Conservation (phyloP, 2,329 filamentous ascomycete species). For the Sporothrix brunneoviolacea region DNA sequence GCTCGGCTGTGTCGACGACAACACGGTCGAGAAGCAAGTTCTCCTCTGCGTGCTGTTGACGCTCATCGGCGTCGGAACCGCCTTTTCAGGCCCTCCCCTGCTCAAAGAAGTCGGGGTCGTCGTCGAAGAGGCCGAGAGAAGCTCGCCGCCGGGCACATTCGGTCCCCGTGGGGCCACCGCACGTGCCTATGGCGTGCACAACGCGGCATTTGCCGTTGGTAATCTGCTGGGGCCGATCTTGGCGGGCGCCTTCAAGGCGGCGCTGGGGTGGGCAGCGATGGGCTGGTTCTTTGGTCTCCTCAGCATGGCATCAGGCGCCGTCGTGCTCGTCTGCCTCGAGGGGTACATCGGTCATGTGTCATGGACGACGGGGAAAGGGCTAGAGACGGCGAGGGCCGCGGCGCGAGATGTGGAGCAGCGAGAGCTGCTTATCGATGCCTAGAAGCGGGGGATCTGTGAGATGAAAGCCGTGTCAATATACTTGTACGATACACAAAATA, state of each 20-base stretch:
- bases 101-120: conserved; percentile 3
- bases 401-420: no score
- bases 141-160: background rate
- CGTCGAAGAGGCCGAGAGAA: conserved; percentile 5
- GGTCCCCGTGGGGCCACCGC: background rate
- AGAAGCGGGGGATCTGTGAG: no score
- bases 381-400: no score
- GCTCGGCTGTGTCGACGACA: background rate
- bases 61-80: background rate
- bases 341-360: conserved; percentile 8
- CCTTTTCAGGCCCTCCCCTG: background rate
- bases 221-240: conserved; percentile 8
- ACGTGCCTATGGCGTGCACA: conserved; percentile 4
- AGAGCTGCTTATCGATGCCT: no score
- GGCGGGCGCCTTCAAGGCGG: background rate
- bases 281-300: conserved; percentile 4
- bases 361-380: no score
- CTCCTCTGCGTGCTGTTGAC: background rate
- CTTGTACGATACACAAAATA: no score
- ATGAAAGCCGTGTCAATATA: no score
- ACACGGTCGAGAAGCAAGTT: background rate
- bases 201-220: conserved; percentile 1
- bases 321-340: background rate
- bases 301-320: background rate
- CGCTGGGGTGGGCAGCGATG: conserved; percentile 7